These are phyloP conservation scores for Tylopilus intermedius DNA, from an alignment of 768 basidiomycete genomes.

Conservation along the genomic window DNA sequence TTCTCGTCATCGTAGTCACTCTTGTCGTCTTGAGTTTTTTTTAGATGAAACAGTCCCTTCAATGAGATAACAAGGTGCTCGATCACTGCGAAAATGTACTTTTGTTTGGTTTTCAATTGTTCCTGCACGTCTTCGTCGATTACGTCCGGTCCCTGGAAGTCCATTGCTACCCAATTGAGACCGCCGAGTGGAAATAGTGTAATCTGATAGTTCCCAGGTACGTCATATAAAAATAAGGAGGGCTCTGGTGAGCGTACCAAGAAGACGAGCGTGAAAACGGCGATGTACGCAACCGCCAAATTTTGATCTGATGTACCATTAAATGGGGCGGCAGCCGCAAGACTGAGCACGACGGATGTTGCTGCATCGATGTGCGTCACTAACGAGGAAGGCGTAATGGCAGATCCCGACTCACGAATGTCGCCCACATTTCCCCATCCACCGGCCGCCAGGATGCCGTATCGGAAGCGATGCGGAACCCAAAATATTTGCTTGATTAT, in stretches of 20 bases:
- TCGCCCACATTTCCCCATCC: slow-evolving; percentile 68
- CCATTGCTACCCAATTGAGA: slow-evolving; percentile 49
- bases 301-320: slow-evolving; percentile 51
- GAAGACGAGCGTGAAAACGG: slow-evolving; percentile 57
- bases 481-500: slow-evolving; percentile 60
- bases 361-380: slow-evolving; percentile 36
- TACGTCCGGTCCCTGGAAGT: slow-evolving; percentile 62
- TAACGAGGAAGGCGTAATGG: background rate
- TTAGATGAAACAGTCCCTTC: background rate
- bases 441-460: slow-evolving; percentile 65
- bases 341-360: slow-evolving; percentile 58
- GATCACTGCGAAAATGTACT: slow-evolving; percentile 13
- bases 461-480: slow-evolving; percentile 73
- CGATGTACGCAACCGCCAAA: slow-evolving; percentile 62
- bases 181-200: slow-evolving; percentile 65
- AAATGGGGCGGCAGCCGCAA: slow-evolving; percentile 61
- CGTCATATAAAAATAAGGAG: background rate
- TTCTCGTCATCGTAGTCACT: slow-evolving; percentile 10
- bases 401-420: slow-evolving; percentile 46
- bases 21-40: background rate
- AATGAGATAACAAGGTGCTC: slow-evolving; percentile 5
- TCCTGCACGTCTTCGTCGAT: slow-evolving; percentile 52
- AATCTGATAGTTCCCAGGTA: slow-evolving; percentile 33
- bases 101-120: slow-evolving; percentile 37
- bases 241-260: slow-evolving; percentile 35